A percentile compares a stretch with the other conserved stretches of the same genome.
Conservation (phyloP, 306 rosid species). For the Casuarina cunninghamiana region DNA sequence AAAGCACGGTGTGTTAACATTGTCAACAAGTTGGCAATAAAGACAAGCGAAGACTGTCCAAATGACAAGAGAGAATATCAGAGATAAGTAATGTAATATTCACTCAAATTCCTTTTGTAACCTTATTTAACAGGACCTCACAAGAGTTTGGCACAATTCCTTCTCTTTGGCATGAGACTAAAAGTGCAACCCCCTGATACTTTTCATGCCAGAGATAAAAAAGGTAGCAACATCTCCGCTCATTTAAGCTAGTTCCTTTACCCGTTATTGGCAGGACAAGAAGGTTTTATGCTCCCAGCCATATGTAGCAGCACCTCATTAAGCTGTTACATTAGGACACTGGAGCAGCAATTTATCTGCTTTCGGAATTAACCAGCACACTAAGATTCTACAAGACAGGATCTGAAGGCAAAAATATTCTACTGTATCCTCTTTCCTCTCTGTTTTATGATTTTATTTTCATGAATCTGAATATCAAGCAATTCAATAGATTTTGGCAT, state of each 20-base stretch:
- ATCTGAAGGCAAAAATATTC: slow-evolving; percentile 47
- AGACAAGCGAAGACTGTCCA: neutral
- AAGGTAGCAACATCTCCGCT: neutral
- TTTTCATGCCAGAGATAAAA: neutral
- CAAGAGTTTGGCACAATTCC: neutral
- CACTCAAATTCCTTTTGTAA: neutral
- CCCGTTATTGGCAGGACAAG: slow-evolving; percentile 35
- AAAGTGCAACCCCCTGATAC: neutral
- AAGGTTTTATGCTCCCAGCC: slow-evolving; percentile 48
- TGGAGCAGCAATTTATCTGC: slow-evolving; percentile 36
- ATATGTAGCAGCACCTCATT: slow-evolving; percentile 54
- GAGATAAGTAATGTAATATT: neutral
- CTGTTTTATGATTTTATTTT: slow-evolving; percentile 28
- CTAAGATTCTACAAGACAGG: slow-evolving; percentile 42
- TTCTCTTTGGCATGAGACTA: neutral
- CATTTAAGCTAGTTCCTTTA: slow-evolving; percentile 26
- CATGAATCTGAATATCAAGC: slow-evolving; percentile 27
- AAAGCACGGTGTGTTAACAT: slow-evolving; percentile 32
- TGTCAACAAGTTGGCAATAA: neutral
- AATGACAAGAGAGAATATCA: neutral
- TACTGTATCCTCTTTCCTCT: slow-evolving; percentile 34
- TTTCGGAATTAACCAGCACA: slow-evolving; percentile 49
- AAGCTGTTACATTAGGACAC: slow-evolving; percentile 44
- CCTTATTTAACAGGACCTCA: neutral
- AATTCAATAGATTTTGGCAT: neutral